Evolutionary conservation across 306 rosid species (phyloP).

Genomic region (Cajanus cajan): DNA sequence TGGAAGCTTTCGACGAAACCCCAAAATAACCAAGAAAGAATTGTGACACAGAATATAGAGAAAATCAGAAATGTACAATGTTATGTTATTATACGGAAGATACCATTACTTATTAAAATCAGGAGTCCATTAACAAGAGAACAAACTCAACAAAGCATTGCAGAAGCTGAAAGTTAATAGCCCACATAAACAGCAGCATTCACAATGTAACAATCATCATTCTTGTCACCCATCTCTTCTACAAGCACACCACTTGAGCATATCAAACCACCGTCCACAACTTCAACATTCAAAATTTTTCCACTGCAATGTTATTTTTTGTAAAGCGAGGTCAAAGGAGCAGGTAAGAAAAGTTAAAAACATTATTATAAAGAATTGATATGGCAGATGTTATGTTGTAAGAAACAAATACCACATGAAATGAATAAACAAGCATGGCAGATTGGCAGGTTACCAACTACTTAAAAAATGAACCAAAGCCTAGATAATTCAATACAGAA

Average conservation of each 20-base stretch:
- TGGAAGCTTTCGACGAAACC: background rate
- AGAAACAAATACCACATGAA: conserved; percentile 21
- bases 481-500: background rate
- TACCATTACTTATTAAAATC: background rate
- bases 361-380: background rate
- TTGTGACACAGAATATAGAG: too few relatives aligned
- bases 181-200: conserved; percentile 98
- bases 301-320: conserved; percentile 59
- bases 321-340: background rate
- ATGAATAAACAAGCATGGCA: background rate
- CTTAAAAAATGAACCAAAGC: background rate
- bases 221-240: conserved; percentile 99
- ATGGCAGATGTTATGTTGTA: background rate
- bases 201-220: conserved; percentile 89
- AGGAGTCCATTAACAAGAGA: background rate
- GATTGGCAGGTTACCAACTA: background rate
- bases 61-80: background rate
- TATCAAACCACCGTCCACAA: conserved; percentile 92
- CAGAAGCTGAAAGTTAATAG: conserved; percentile 47
- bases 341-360: background rate
- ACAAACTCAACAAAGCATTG: conserved; percentile 19
- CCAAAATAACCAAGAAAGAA: background rate
- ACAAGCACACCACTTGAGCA: conserved; percentile 96
- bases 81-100: background rate
- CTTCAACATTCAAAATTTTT: conserved; percentile 70